A percentile compares a stretch with the other conserved stretches of the same genome.
Conservation (phyloP, 2,329 filamentous ascomycete genomes). For the Aspergillus tubingensis region DNA sequence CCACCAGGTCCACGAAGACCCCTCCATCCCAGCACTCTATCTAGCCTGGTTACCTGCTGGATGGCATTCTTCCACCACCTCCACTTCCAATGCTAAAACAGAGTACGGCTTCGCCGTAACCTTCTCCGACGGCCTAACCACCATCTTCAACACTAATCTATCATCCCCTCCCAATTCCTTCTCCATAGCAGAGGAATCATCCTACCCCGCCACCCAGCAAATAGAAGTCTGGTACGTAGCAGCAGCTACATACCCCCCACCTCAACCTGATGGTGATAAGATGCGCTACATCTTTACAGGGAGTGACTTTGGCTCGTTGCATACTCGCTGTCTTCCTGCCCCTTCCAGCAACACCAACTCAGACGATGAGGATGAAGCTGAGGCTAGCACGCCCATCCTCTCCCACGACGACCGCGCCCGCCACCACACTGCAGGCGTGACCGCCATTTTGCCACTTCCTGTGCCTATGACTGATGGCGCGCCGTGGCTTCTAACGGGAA, state of each 20-base stretch:
- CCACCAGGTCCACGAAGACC: constrained; percentile 54
- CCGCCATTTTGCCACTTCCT: constrained; percentile 74
- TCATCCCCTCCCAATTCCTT: neutral
- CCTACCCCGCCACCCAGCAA: constrained; percentile 32
- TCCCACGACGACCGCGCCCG: constrained; percentile 52
- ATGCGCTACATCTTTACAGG: constrained; percentile 40
- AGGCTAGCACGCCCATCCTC: constrained; percentile 14
- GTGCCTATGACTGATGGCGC: constrained; percentile 44
- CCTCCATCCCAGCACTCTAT: constrained; percentile 66
- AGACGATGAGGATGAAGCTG: neutral
- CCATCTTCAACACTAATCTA: constrained; percentile 46
- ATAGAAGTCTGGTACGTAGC: constrained; percentile 47
- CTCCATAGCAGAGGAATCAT: constrained; percentile 25
- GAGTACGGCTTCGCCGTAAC: constrained; percentile 65
- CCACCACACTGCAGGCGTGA: constrained; percentile 80
- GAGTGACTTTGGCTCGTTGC: constrained; percentile 42
- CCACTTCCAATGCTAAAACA: neutral
- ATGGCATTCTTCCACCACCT: neutral
- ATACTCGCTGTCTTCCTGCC: constrained; percentile 31
- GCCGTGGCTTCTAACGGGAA: constrained; percentile 75
- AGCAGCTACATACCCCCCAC: constrained; percentile 22
- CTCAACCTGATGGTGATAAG: neutral
- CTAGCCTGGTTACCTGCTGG: constrained; percentile 68
- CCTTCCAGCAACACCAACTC: constrained; percentile 17
- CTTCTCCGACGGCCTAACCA: constrained; percentile 67